Evolutionary conservation across 108 stramenopile species (phyloP), one percentile per base, ranked within the genome.

Genomic region (Hondaea fermentalgiana): DNA sequence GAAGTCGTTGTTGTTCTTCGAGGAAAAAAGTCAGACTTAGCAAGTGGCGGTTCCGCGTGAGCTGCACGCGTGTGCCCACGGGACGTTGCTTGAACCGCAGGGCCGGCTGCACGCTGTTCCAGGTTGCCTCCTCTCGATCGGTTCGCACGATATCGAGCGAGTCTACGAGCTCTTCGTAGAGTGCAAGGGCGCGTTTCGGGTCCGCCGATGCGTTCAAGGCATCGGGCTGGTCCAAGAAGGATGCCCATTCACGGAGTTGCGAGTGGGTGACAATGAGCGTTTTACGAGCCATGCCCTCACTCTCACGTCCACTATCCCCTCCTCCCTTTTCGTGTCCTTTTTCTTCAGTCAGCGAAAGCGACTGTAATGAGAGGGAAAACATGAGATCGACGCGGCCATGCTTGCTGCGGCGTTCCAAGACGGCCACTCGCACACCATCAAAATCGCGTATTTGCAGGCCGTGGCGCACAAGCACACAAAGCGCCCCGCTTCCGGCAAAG

Each of bases 151-250:
- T 23, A 35, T 83, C 76, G 4, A 83, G 49, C 49, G 49, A 53
- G 23, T 83, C 76, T 6, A 53, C 45, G 3, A 83, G 51, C 51
- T 53, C 51, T 23, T 47, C 51, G 51, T 53, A 83, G 3, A 83
- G 76, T 12, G 49, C n/a, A 69, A 69, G 21, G 25, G 64, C 64
- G 21, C 12, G 64, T 42, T 28, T 14, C 35, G 64, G 4, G 8
- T 35, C 35, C 35, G 0, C 3, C 42, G 25, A 42, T 17, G 42
- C 64, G 10, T 2, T 83, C 14, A 47, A 8, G 43, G 76, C 45
- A 6, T 83, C 76, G 6, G 76, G 76, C 76, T 83, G 76, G 51
- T 83, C 76, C 76, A 83, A 53, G 23, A 53, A 83, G n/a, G 45
- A 53, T 12, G 76, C 76, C 49, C 45, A 53, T 45, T 83, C 49